Evolutionary conservation across 768 basidiomycete species (phyloP).

Genomic region (Lentinula raphanica): DNA sequence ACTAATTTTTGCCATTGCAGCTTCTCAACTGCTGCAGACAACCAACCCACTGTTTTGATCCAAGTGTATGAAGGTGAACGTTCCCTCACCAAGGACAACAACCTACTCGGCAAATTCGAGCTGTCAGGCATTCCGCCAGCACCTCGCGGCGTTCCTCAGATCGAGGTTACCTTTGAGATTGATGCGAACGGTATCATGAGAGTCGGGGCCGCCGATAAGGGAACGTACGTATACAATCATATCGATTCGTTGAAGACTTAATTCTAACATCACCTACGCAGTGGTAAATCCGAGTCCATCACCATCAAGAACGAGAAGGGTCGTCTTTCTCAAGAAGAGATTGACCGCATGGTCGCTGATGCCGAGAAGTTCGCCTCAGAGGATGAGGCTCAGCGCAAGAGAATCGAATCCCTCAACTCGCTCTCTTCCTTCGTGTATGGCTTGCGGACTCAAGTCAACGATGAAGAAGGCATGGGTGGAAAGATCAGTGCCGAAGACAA

Average conservation of each 20-base stretch:
- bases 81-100: constrained; percentile 96
- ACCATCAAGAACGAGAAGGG: constrained; percentile 97
- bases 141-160: constrained; percentile 94
- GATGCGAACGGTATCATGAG: constrained; percentile 96
- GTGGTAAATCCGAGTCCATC: constrained; percentile 83
- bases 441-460: constrained; percentile 81
- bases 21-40: constrained; percentile 83
- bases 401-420: constrained; percentile 79
- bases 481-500: constrained; percentile 81
- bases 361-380: constrained; percentile 86
- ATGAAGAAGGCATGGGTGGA: constrained; percentile 86
- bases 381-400: constrained; percentile 75
- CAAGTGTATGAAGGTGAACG: constrained; percentile 99
- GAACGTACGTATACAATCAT: constrained; percentile 53
- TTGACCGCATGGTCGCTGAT: constrained; percentile 93
- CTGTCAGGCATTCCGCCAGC: constrained; percentile 89
- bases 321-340: constrained; percentile 82
- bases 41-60: constrained; percentile 93
- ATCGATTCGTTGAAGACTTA: not conserved
- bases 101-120: constrained; percentile 95
- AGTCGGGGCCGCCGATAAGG: constrained; percentile 90
- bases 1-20: constrained; percentile 19
- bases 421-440: constrained; percentile 82
- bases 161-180: constrained; percentile 95
- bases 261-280: constrained; percentile 18